Evolutionary conservation across 2,329 filamentous ascomycete species (phyloP).

Genomic region (Botrytis hyacinthi): DNA sequence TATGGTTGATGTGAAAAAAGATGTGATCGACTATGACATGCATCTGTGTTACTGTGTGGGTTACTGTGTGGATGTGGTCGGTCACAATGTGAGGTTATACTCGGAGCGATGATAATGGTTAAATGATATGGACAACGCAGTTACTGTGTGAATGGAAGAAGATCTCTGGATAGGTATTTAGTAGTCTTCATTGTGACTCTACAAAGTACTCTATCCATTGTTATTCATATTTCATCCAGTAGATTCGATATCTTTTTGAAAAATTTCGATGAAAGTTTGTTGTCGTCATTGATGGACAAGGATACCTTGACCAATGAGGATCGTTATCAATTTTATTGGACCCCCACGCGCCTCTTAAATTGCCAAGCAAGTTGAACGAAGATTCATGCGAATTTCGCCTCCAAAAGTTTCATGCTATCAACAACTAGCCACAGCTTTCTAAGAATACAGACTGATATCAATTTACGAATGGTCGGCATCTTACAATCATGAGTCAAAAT

Average conservation of each 20-base stretch:
- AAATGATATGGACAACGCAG: background rate
- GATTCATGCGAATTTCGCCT: constrained; percentile 17
- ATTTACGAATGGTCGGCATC: constrained; percentile 27
- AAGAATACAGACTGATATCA: background rate
- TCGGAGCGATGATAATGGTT: background rate
- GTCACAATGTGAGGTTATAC: background rate
- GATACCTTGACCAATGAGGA: constrained; percentile 16
- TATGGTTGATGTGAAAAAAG: background rate
- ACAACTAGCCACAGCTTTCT: background rate
- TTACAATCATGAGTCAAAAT: constrained; percentile 57
- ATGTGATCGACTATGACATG: background rate
- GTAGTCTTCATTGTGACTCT: background rate
- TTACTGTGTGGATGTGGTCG: background rate
- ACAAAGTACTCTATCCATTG: background rate
- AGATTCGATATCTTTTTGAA: background rate
- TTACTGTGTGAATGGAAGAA: background rate
- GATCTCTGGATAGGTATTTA: background rate
- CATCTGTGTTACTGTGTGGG: background rate
- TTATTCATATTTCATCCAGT: background rate
- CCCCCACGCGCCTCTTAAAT: constrained; percentile 8
- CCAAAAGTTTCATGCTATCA: constrained; percentile 20
- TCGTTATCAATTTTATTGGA: constrained; percentile 1
- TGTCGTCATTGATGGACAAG: constrained; percentile 12
- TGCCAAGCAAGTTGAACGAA: constrained; percentile 10
- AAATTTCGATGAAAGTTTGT: constrained; percentile 4